Evolutionary conservation across 768 basidiomycete genomes (phyloP), one percentile per base, ranked within the genome.

Genomic region (Xerocomus spinulosus): DNA sequence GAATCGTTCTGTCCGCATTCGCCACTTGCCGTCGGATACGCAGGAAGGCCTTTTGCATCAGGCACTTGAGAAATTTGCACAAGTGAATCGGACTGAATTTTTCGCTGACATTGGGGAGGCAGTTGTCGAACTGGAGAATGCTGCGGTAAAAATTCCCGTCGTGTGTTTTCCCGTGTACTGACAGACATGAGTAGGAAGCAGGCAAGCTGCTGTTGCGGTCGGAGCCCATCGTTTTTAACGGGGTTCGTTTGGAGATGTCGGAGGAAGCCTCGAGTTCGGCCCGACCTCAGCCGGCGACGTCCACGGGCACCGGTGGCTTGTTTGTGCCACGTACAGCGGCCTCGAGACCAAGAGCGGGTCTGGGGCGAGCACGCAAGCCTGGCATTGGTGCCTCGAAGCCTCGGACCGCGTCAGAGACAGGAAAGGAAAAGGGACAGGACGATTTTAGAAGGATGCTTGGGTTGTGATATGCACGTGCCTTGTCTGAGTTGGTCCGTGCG

Each of bases 1-100:
- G 39, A 82, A 72, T 52, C 81, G 91, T 15, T 88, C 87, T 17
- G 74, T 98, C 8, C 81, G 87, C 9, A 70, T 97, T 43, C 79
- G 75, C 18, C 83, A 83, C 42, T 74, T 99, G 18, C 90, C 91
- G 14, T 60, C 78, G 3, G 79, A 72, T 9, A 83, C 90, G 5
- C 90, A 96, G 61, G 96, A 98, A 61, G 95, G 89, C 2, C 70
- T 98, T 1, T 67, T 99, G 21, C 95, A 99, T 57, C 96, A 98
- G 71, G 71, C 73, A 0, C 69, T 99, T 4, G 91, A 93, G 63
- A 95, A 92, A 67, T 63, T 86, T 33, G 79, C 80, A 1, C 64
- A 71, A 3, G 78, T 90, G 33, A 81, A 79, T 42, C 81, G 92
- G 5, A 79, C 91, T 3, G 85, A 92, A 62, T 73, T 95, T 5